Conservation (phyloP, 352 stramenopile species). For the Globisporangium yorkense region DNA sequence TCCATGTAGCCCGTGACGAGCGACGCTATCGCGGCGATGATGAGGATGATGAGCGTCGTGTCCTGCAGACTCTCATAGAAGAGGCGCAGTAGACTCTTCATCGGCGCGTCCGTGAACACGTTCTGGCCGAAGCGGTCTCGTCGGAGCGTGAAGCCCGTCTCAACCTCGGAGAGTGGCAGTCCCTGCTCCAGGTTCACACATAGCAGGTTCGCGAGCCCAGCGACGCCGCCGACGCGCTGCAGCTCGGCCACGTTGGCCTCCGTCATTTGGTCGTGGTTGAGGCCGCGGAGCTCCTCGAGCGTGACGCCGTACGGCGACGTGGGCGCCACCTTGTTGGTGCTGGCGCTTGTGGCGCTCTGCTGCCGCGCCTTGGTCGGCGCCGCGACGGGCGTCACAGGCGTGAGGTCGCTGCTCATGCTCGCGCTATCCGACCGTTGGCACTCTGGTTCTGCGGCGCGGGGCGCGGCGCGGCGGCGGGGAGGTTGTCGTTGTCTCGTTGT, state of each 20-base stretch:
- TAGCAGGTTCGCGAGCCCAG: slow-evolving; percentile 46
- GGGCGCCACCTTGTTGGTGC: slow-evolving; percentile 58
- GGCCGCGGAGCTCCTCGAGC: slow-evolving; percentile 49
- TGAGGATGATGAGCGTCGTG: slow-evolving; percentile 88
- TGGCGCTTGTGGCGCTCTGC: slow-evolving; percentile 15
- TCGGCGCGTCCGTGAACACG: slow-evolving; percentile 65
- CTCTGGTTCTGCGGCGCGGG: no score
- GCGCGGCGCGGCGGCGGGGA: no score
- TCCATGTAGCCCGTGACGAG: slow-evolving; percentile 78
- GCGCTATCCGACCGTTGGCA: no score
- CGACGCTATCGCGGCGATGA: slow-evolving; percentile 81
- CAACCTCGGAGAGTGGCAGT: slow-evolving; percentile 51
- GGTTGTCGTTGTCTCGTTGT: no score
- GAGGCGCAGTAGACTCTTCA: slow-evolving; percentile 72
- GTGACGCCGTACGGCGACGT: slow-evolving; percentile 69
- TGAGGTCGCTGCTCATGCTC: slow-evolving; percentile 28
- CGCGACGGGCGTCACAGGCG: slow-evolving; percentile 31
- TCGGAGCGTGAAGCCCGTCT: slow-evolving; percentile 45
- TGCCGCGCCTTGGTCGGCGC: slow-evolving; percentile 18
- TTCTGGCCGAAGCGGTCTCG: slow-evolving; percentile 58
- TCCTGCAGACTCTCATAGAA: slow-evolving; percentile 88
- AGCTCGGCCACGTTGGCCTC: slow-evolving; percentile 63
- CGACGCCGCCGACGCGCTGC: slow-evolving; percentile 49
- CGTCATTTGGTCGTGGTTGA: slow-evolving; percentile 83
- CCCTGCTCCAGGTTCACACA: slow-evolving; percentile 67